phyloP scores from a whole-genome alignment of 1,139 yeast genomes.

The Pneumocystis sp. region DNA sequence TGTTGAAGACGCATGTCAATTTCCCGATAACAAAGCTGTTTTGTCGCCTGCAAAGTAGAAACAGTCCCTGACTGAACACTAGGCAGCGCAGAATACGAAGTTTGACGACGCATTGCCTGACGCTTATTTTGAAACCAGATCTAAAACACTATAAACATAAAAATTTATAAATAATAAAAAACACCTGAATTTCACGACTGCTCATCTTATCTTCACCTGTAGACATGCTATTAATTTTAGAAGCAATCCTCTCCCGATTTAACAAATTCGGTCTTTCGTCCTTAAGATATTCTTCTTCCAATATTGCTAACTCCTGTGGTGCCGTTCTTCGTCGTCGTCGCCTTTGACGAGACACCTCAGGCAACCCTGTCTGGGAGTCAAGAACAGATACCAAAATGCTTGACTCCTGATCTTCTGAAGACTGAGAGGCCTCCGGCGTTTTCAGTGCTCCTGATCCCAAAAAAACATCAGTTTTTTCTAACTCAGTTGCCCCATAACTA shows the following conservation, averaged over 20 bases:
- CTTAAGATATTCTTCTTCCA: not conserved
- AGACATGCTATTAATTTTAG: not conserved
- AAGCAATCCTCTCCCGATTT: not conserved
- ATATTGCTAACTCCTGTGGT: not conserved
- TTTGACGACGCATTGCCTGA: conserved; percentile 46
- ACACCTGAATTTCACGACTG: not conserved
- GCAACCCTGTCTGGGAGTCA: not conserved
- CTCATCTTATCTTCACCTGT: not conserved
- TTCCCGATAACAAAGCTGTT: not conserved
- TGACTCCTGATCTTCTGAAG: not conserved
- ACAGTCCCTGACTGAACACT: not conserved
- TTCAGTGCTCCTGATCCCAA: not conserved
- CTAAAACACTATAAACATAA: conserved; percentile 1
- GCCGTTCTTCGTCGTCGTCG: not conserved
- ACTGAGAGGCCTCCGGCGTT: not conserved
- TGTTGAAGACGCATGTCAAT: not conserved
- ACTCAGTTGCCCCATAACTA: not conserved
- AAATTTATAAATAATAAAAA: not conserved
- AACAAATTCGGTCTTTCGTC: not conserved
- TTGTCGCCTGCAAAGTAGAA: not conserved
- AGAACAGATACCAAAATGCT: not conserved
- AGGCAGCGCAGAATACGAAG: not conserved
- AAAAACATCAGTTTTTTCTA: not conserved
- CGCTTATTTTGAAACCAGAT: conserved; percentile 96
- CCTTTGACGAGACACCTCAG: not conserved